Percentiles rank a stretch among this genome's conserved stretches.
Conservation (phyloP, 2,329 filamentous ascomycete genomes). For the Alternaria dauci region DNA sequence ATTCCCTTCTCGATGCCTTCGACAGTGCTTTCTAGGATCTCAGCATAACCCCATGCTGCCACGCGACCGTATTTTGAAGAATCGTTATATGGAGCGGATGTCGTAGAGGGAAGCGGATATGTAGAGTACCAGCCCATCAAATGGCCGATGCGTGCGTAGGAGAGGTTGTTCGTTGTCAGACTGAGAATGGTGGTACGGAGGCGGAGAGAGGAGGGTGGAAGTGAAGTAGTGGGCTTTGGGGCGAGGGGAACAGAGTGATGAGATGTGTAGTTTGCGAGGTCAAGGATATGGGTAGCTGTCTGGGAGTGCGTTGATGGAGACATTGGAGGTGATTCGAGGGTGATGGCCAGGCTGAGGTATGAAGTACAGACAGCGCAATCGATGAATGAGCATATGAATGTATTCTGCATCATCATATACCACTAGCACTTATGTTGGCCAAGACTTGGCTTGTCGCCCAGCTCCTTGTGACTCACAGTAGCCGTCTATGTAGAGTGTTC, state of each 20-base stretch:
- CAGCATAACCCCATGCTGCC: constrained; percentile 60
- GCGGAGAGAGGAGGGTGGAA: constrained; percentile 31
- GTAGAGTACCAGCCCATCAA: constrained; percentile 54
- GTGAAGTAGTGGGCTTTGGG: constrained; percentile 7
- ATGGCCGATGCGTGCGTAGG: constrained; percentile 31
- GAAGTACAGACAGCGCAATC: background rate
- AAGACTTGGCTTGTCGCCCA: background rate
- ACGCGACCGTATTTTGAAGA: constrained; percentile 55
- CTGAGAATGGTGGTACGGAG: constrained; percentile 30
- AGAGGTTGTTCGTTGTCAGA: constrained; percentile 38
- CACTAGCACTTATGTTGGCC: background rate
- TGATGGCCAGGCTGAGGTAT: background rate
- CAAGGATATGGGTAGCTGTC: constrained; percentile 26
- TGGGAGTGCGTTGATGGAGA: background rate
- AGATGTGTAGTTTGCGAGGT: constrained; percentile 27
- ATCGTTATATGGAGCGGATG: constrained; percentile 52
- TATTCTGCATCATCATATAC: background rate
- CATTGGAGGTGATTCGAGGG: background rate
- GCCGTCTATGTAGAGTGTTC: background rate
- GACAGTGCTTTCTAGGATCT: constrained; percentile 54
- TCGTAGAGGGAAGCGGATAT: constrained; percentile 53
- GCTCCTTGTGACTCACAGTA: background rate
- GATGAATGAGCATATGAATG: background rate
- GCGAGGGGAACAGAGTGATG: constrained; percentile 29
- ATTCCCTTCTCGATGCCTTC: constrained; percentile 45